Base-by-base conservation (phyloP, 2,329 filamentous ascomycete species). In the Hypoxylon sp. region DNA sequence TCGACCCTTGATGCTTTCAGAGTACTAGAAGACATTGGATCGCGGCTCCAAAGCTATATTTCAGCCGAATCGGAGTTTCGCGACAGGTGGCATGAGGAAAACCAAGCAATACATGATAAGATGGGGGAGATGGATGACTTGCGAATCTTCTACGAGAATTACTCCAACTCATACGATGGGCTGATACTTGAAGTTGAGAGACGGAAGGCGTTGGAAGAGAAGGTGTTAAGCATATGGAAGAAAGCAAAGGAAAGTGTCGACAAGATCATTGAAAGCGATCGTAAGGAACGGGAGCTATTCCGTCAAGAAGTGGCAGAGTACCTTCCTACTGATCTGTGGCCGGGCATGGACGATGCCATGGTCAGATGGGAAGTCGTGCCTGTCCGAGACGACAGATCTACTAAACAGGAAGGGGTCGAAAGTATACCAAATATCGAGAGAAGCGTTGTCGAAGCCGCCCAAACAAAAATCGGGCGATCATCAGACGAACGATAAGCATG, bases 311-410 rank as follows among this genome's bases (percentile, higher is more conserved):
- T 96, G 11, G 94, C 94, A 6, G 93, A 97, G 70, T 97, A 90
- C 77, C 81, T 99, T 10, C 96, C 96, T 0, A 90, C 91, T 0
- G 94, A 98, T 78, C 88, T 98, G 22, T 98, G 94, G 94, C 90
- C 90, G 0, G 92, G 91, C 0, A 87, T 96, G 79, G 87, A 87
- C 70, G 85, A 83, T n/a, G 86, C 84, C 26, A 87, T 87, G 72
- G 83, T 80, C 65, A 83, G 80, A 60, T 88, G 84, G 83, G 82
- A 84, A 39, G 80, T 88, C 2, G 78, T 84, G 1, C 79, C 81
- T 0, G 76, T 83, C 0, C 74, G 77, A 5, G 80, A 79, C 14
- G 72, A 75, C 17, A 73, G 71, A 22, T 54, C 63, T 1, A 53
- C 71, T 19, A 54, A 31, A n/a, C 9, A 77, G 72, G 8, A 78